Percentiles rank a stretch among this genome's conserved stretches.
Conservation (phyloP, 1,139 yeast species). For the Saccharomycopsis crataegensis region DNA sequence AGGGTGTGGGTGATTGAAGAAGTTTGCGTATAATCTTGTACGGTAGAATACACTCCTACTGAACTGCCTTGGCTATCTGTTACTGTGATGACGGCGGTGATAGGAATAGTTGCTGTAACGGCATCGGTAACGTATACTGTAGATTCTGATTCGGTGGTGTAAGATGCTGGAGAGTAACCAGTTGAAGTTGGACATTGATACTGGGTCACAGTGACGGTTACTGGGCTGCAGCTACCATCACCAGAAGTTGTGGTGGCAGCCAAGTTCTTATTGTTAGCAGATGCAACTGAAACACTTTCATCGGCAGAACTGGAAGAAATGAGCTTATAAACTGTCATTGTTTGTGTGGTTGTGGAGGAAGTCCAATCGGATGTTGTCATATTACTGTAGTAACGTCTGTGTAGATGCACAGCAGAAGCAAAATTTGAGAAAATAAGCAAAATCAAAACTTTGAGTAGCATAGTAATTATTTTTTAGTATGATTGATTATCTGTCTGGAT, state of each 20-base stretch:
- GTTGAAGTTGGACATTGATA: not conserved
- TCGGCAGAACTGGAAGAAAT: constrained; percentile 15
- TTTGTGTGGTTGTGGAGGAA: constrained; percentile 20
- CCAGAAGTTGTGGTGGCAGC: not conserved
- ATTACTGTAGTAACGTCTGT: not conserved
- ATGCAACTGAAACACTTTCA: constrained; percentile 18
- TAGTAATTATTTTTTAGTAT: too few relatives aligned
- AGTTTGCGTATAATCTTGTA: constrained; percentile 4
- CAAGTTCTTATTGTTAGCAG: constrained; percentile 6
- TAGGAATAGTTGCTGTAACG: constrained; percentile 11
- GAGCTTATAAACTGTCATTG: constrained; percentile 21
- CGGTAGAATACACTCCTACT: constrained; percentile 5
- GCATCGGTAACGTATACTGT: constrained; percentile 2
- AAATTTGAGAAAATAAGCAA: not conserved
- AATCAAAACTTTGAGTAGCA: not conserved
- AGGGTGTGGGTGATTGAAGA: constrained; percentile 7
- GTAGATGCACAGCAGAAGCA: not conserved
- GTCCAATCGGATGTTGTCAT: constrained; percentile 12
- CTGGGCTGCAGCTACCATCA: constrained; percentile 1
- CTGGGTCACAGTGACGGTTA: constrained; percentile 3
- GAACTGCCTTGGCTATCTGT: constrained; percentile 10
- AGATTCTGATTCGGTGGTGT: constrained; percentile 6
- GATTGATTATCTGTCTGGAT: too few relatives aligned
- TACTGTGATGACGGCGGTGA: constrained; percentile 11
- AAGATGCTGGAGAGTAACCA: not conserved